Conservation (phyloP, 306 rosid species). For the Prosopis cineraria region DNA sequence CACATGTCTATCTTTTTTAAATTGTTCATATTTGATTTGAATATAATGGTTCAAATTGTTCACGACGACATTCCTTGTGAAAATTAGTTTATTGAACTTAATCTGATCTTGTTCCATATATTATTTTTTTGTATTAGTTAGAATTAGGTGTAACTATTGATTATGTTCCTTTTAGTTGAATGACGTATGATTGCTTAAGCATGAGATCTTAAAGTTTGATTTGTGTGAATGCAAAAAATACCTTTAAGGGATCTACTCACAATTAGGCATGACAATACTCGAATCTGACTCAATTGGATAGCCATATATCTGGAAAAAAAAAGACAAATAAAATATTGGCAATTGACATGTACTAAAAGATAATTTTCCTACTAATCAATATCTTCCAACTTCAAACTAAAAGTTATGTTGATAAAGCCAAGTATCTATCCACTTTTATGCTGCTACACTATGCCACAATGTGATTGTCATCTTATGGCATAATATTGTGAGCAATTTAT, state of each 20-base stretch:
- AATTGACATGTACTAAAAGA: no score
- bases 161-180: no score
- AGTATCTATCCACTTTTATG: neutral
- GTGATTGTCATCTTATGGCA: neutral
- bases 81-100: neutral
- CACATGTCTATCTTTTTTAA: no score
- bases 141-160: neutral
- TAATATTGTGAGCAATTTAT: neutral
- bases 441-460: neutral
- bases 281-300: no score
- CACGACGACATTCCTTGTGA: neutral
- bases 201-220: no score
- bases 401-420: conserved; percentile 27
- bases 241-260: no score
- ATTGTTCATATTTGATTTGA: neutral
- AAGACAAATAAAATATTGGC: no score
- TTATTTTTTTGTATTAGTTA: neutral
- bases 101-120: neutral
- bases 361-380: neutral
- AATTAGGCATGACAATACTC: no score
- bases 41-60: neutral
- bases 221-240: no score
- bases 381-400: conserved; percentile 8
- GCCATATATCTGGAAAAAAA: no score
- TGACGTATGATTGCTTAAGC: no score